Base-by-base conservation (phyloP, 2,329 filamentous ascomycete species). In the Hypoxylon sp. region DNA sequence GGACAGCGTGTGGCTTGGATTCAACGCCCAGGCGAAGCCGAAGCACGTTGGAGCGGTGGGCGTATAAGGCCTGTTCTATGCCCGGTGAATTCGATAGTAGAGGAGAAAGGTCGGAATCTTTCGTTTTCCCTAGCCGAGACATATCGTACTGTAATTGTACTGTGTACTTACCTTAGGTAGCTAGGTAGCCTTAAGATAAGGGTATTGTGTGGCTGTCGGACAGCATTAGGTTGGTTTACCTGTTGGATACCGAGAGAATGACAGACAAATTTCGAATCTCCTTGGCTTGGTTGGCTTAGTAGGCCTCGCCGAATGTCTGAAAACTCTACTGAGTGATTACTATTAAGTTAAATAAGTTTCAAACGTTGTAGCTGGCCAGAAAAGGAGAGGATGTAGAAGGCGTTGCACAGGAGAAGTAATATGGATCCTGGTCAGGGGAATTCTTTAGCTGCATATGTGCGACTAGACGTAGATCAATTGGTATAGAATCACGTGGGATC, bases 1-100 rank as follows among this genome's bases (percentile, higher is more conserved):
- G 14, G 70, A 70, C 0, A 57, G 55, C 16, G 62, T 52, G 28
- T 75, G 72, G 73, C 60, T 61, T 1, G 76, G 72, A 3, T 71
- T 70, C 44, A 68, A 68, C 30, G 44, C 49, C 11, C 48, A 68
- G 38, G 57, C 49, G 8, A 62, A 64, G 20, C 32, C 61, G 5
- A 58, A 65, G 48, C 56, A 61, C 7, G 59, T 44, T 8, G 61
- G 64, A 5, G 58, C 57, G 2, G 60, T 64, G 7, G 63, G 60
- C 7, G 45, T 61, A 9, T 64, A 14, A 58, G 12, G 22, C 16
- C 38, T 24, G 16, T 26, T 45, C 5, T n/a, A 28, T 45, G 18
- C 7, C 16, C 4, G 44, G n/a, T 30, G 9, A 11, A 54, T 54
- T 46, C 16, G 11, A 22, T 24, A 52, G 42, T 42, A 28, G 5